Evolutionary conservation across 495 filamentous ascomycete species (phyloP), one percentile per base, ranked within the genome.

Genomic region (Neurospora tetrasperma): DNA sequence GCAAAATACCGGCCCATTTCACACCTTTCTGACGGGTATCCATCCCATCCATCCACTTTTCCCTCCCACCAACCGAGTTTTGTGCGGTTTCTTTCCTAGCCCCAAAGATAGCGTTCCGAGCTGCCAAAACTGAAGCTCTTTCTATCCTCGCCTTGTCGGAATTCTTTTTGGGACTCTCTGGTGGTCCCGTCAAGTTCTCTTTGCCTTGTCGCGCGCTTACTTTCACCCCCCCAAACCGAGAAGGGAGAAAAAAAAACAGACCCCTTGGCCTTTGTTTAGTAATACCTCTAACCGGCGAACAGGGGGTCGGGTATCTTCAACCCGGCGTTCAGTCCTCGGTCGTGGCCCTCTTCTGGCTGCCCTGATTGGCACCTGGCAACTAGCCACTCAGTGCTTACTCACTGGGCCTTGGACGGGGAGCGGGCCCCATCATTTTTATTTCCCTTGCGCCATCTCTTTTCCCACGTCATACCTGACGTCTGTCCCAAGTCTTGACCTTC

Each of bases 401-500:
- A 18, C 54, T 66, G 54, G 54, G 54, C 27, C 23, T 23, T 62
- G 54, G 54, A 66, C 54, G 72, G 70, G 71, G n/a, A 43, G 39
- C 46, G 42, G 69, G 74, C 74, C 76, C 78, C 78, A 78, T 75
- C 76, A 75, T 78, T 79, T 78, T 78, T 79, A 73, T 76, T 76
- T 76, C 73, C 72, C 77, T 79, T 76, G 78, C 79, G 79, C 79
- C 79, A 77, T 78, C 75, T 74, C 74, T 76, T 79, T 80, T 77
- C 75, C 78, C 77, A 81, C 80, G 80, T 81, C 80, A 81, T 81
- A 80, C 80, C 80, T 81, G 80, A 81, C 80, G 80, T 81, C 80
- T 76, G 78, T 77, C 74, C 74, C 72, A 70, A n/a, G 74, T 76
- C 74, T 76, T 74, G 75, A 71, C 74, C 77, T 75, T 80, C 74